A percentile compares a stretch with the other conserved stretches of the same genome.
Evolutionary conservation across 805 yeast genomes (phyloP).

Genomic region (Phaffomyces antillensis): DNA sequence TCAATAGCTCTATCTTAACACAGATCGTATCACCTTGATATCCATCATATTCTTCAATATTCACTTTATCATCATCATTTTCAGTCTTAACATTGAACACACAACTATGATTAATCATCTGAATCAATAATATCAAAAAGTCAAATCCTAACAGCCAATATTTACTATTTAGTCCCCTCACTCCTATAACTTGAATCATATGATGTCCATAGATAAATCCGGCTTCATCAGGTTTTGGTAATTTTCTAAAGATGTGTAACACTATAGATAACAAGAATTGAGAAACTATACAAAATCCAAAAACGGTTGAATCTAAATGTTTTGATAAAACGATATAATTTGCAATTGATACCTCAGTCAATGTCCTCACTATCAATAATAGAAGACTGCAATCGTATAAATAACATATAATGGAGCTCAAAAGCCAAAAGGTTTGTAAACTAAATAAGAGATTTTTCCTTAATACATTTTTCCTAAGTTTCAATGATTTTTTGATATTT

Average conservation of each 20-base stretch:
- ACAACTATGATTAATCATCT: constrained; percentile 12
- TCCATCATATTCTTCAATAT: constrained; percentile 17
- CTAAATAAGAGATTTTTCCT: constrained; percentile 9
- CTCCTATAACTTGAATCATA: constrained; percentile 21
- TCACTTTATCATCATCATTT: not conserved
- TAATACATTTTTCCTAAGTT: constrained; percentile 10
- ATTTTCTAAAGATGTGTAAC: constrained; percentile 10
- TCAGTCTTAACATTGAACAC: constrained; percentile 7
- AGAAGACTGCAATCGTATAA: constrained; percentile 23
- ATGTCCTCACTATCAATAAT: constrained; percentile 10
- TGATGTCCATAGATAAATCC: constrained; percentile 23
- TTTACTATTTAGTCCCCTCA: constrained; percentile 12
- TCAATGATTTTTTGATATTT: constrained; percentile 9
- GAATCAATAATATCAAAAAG: constrained; percentile 12
- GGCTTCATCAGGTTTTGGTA: constrained; percentile 18
- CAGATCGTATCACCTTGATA: constrained; percentile 16
- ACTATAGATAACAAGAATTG: not conserved
- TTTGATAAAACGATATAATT: not conserved
- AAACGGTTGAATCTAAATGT: not conserved
- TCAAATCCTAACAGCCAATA: constrained; percentile 13
- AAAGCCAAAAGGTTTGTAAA: constrained; percentile 5
- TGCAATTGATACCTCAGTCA: constrained; percentile 8
- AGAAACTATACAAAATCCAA: not conserved
- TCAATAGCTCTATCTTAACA: constrained; percentile 8
- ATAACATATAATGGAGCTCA: constrained; percentile 9